Evolutionary conservation across 768 basidiomycete species (phyloP).

Genomic region (Boletus coccyginus): DNA sequence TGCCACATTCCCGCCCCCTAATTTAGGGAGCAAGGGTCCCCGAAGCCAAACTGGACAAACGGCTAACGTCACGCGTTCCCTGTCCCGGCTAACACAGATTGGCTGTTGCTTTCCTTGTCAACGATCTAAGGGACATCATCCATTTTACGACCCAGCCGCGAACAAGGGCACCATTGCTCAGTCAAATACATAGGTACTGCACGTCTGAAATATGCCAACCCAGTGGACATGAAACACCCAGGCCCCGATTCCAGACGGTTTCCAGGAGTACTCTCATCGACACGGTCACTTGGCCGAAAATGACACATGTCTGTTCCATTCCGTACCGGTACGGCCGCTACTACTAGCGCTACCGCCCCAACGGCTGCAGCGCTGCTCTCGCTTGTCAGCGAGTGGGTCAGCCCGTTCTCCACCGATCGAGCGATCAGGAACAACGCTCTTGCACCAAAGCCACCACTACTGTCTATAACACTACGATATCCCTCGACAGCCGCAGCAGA

Average conservation of each 20-base stretch:
- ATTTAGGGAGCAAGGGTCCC: neutral
- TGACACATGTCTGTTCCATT: neutral
- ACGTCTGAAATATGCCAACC: no score
- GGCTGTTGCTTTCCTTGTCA: slow-evolving; percentile 1
- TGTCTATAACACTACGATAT: no score
- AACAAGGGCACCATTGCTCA: neutral
- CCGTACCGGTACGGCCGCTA: no score
- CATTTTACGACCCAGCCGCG: neutral
- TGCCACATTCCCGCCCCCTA: slow-evolving; percentile 1
- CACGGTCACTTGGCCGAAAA: neutral
- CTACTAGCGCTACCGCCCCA: no score
- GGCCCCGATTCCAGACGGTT: slow-evolving; percentile 5
- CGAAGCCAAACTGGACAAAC: neutral
- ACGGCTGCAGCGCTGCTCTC: no score
- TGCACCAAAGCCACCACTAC: neutral
- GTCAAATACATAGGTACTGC: no score
- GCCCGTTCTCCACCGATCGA: neutral
- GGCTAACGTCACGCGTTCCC: slow-evolving; percentile 12
- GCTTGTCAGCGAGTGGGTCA: neutral
- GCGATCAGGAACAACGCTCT: neutral
- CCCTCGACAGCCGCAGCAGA: neutral
- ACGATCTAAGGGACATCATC: slow-evolving; percentile 2
- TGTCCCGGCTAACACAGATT: slow-evolving; percentile 14
- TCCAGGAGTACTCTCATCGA: slow-evolving; percentile 3
- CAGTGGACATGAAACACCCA: slow-evolving; percentile 4